Conservation (phyloP, 768 basidiomycete species). For the Pleurotus sapidus region DNA sequence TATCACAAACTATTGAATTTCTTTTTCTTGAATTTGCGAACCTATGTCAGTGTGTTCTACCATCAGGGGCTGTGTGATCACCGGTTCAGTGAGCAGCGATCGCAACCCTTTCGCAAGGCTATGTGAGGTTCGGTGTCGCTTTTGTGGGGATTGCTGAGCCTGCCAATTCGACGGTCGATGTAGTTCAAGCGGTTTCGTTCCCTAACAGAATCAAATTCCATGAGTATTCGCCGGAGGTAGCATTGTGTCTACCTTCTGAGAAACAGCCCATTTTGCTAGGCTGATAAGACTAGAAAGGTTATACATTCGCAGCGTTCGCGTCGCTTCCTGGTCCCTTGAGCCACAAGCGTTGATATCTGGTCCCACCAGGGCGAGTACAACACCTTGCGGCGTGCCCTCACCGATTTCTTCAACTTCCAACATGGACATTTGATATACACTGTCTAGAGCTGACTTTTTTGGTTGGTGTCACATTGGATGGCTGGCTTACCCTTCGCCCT, state of each 20-base stretch:
- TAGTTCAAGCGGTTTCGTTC: constrained; percentile 58
- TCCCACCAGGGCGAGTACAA: constrained; percentile 74
- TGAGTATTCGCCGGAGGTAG: neutral
- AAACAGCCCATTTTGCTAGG: constrained; percentile 70
- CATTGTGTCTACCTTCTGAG: constrained; percentile 51
- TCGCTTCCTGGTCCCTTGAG: constrained; percentile 51
- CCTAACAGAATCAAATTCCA: constrained; percentile 30
- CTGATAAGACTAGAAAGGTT: constrained; percentile 72
- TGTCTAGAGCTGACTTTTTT: constrained; percentile 20
- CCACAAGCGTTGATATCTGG: constrained; percentile 45
- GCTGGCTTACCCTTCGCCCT: constrained; percentile 65
- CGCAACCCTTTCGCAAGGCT: constrained; percentile 60
- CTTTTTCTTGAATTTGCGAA: constrained; percentile 27
- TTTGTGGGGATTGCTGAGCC: constrained; percentile 43
- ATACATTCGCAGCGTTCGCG: constrained; percentile 74
- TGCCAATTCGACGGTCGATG: constrained; percentile 49
- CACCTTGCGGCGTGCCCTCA: constrained; percentile 58
- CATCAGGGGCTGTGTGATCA: no score
- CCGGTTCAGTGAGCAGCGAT: constrained; percentile 44
- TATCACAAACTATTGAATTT: no score
- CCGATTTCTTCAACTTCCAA: constrained; percentile 64
- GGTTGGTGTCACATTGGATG: neutral
- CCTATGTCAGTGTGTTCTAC: neutral
- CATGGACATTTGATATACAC: constrained; percentile 75
- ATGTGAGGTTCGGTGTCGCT: constrained; percentile 49